Percentiles rank a stretch among this genome's conserved stretches.
These are phyloP conservation scores for Achaetomium macrosporum DNA, from an alignment of 2,329 filamentous ascomycete species.

Conservation along the genomic window DNA sequence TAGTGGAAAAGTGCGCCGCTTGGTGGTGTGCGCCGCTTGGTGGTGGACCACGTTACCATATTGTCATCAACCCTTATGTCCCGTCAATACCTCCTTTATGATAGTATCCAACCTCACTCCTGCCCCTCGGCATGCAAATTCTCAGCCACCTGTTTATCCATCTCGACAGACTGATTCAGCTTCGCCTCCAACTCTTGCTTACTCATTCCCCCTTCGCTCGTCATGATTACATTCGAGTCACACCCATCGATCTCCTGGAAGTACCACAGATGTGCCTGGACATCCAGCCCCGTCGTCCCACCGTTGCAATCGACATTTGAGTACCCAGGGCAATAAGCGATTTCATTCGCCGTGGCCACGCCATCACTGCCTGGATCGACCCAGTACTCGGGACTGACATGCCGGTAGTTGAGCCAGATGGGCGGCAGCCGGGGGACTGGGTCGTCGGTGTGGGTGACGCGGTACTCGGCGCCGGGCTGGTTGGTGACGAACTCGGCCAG, in stretches of 20 bases:
- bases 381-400: constrained; percentile 67
- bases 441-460: constrained; percentile 62
- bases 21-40: no score
- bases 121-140: constrained; percentile 4
- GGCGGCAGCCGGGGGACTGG: constrained; percentile 64
- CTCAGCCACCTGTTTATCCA: constrained; percentile 31
- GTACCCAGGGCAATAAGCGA: constrained; percentile 45
- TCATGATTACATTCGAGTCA: constrained; percentile 25
- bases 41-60: no score
- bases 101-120: not conserved
- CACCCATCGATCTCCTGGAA: constrained; percentile 41
- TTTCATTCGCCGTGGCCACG: constrained; percentile 33
- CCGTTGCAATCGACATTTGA: constrained; percentile 46
- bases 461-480: constrained; percentile 50
- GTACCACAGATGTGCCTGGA: constrained; percentile 44
- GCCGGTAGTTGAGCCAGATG: constrained; percentile 53
- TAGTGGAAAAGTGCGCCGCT: no score
- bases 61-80: no score
- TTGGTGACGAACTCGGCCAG: constrained; percentile 49
- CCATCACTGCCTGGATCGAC: constrained; percentile 35
- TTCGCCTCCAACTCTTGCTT: constrained; percentile 35
- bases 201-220: constrained; percentile 18
- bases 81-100: not conserved
- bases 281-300: constrained; percentile 40
- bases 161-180: constrained; percentile 25